phyloP scores from a whole-genome alignment of 2,329 filamentous ascomycete species.

The Xylariaceae sp. region DNA sequence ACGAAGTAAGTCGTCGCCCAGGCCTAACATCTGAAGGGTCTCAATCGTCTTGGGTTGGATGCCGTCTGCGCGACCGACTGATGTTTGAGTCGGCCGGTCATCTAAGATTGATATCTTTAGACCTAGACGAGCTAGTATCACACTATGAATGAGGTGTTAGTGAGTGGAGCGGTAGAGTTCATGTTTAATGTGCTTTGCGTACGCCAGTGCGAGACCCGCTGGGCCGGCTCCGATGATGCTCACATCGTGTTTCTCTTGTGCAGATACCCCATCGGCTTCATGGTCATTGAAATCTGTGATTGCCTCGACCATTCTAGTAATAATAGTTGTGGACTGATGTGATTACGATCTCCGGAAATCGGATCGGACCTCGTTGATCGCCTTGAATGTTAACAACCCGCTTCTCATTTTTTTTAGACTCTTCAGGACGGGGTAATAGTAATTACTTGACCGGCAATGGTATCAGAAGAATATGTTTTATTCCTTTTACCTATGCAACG shows the following conservation, averaged over 20 bases:
- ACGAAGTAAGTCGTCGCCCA: constrained; percentile 65
- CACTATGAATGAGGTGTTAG: constrained; percentile 32
- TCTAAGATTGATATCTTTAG: constrained; percentile 64
- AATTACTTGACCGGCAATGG: too few relatives aligned
- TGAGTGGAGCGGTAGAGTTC: background rate
- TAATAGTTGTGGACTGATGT: background rate
- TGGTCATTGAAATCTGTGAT: background rate
- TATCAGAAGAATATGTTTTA: too few relatives aligned
- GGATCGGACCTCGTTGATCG: too few relatives aligned
- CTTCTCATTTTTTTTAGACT: too few relatives aligned
- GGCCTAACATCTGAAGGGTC: constrained; percentile 67
- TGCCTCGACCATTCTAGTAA: too few relatives aligned
- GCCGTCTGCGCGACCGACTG: constrained; percentile 62
- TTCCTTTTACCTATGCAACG: too few relatives aligned
- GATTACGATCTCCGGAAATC: background rate
- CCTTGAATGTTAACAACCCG: too few relatives aligned
- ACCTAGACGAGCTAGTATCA: constrained; percentile 57
- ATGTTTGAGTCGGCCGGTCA: constrained; percentile 63
- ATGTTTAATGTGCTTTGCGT: constrained; percentile 17
- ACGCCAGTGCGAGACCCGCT: constrained; percentile 52
- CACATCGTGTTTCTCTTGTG: constrained; percentile 28
- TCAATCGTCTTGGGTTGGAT: constrained; percentile 76
- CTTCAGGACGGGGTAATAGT: too few relatives aligned
- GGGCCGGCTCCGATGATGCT: constrained; percentile 54
- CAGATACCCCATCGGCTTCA: background rate